Evolutionary conservation across 768 basidiomycete genomes (phyloP).

Genomic region (Rubroboletus satanas): DNA sequence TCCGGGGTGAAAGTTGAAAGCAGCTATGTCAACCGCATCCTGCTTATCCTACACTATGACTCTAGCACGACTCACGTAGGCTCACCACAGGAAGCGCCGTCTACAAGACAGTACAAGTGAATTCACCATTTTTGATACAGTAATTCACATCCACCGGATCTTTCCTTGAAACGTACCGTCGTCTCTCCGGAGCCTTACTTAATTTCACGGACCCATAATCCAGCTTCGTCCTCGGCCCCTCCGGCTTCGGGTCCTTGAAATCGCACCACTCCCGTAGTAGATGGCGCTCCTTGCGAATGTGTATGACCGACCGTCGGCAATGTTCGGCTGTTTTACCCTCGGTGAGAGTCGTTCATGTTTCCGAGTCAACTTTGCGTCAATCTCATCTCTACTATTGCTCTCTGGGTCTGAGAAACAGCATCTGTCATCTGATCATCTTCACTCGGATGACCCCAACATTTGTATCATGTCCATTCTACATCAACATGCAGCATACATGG

Average conservation of each 20-base stretch:
- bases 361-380: neutral
- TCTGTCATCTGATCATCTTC: neutral
- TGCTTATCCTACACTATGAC: neutral
- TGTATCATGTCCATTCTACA: neutral
- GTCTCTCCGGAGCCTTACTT: conserved; percentile 7
- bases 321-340: neutral
- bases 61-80: neutral
- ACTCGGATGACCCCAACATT: neutral
- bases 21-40: neutral
- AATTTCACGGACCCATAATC: neutral
- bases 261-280: neutral
- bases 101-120: neutral
- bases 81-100: neutral
- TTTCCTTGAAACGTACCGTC: conserved; percentile 17
- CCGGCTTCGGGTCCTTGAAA: neutral
- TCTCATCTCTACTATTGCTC: neutral
- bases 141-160: conserved; percentile 9
- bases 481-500: neutral
- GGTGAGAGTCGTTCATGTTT: neutral
- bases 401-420: neutral
- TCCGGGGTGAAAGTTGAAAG: neutral
- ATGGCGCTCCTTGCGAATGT: neutral
- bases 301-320: neutral
- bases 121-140: neutral
- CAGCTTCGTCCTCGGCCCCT: neutral